Evolutionary conservation across 2,329 filamentous ascomycete species (phyloP), one percentile per base, ranked within the genome.

Genomic region (Talaromyces sp.): DNA sequence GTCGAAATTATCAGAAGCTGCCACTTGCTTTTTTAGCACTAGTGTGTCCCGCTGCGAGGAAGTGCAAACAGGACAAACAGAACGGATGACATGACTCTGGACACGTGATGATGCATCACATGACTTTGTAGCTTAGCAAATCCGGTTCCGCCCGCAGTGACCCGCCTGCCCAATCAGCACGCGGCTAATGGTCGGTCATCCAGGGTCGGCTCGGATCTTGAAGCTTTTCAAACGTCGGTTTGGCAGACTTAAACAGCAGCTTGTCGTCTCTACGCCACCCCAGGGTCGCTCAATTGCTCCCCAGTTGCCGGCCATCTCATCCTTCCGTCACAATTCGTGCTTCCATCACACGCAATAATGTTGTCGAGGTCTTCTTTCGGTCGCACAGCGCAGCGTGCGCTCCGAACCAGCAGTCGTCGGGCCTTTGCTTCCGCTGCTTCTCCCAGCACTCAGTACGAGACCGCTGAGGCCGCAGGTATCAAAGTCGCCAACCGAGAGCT

Each of bases 401-500:
- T 86, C 78, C 83, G 84, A 74, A 81, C 82, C 73, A 76, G 79
- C 73, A 81, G 83, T 77, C 83, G 83, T 79, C 85, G 89, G 77
- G 84, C 84, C 70, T 84, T 90, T 73, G 87, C 88, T 73, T 85
- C 82, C 73, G 80, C 87, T 71, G 84, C 91, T 73, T 85, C 87
- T 82, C 90, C 84, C 80, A 87, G 91, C 72, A 91, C 93, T 82
- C 88, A 90, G 79, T 99, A 96, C 84, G 90, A 97, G 82, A 88
- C 90, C 68, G 86, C 90, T 77, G 91, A 96, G 81, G 87, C 91
- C 79, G 87, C 89, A 78, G 94, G 94, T 75, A 84, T 98, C 82
- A 97, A 97, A 86, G 87, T 96, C 73, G 93, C 94, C 77, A 91
- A 91, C 83, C 89, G 94, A 84, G 93, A 98, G 80, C 85, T 92